Evolutionary conservation across 2,329 filamentous ascomycete genomes (phyloP).

Genomic region (Hypoxylon sp.): DNA sequence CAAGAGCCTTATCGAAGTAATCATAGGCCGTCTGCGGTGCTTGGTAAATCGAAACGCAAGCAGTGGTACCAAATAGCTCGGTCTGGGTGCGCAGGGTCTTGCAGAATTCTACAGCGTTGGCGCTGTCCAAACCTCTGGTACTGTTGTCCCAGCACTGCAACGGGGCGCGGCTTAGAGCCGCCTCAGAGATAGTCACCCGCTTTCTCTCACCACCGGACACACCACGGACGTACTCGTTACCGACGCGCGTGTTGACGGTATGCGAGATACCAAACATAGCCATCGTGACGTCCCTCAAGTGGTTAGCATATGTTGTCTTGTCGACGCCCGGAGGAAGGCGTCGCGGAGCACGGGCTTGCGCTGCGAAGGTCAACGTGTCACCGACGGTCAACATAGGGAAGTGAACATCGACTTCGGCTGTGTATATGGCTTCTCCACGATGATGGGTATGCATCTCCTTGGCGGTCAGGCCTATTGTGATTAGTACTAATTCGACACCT

Average conservation of each 20-base stretch:
- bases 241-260: constrained; percentile 79
- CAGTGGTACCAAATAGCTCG: constrained; percentile 76
- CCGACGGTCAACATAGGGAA: constrained; percentile 84
- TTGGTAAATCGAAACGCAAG: constrained; percentile 82
- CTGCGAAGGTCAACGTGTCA: constrained; percentile 84
- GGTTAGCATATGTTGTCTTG: constrained; percentile 69
- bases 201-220: constrained; percentile 82
- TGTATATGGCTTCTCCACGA: constrained; percentile 89
- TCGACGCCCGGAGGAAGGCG: constrained; percentile 71
- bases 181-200: constrained; percentile 75
- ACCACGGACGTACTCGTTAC: constrained; percentile 81
- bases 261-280: constrained; percentile 82
- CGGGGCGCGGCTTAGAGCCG: constrained; percentile 70
- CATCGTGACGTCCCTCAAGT: constrained; percentile 80
- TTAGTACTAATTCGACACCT: constrained; percentile 33
- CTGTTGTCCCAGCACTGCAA: constrained; percentile 80
- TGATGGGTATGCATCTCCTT: constrained; percentile 83
- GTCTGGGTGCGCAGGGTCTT: constrained; percentile 76
- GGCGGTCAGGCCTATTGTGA: constrained; percentile 69
- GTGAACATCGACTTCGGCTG: constrained; percentile 86
- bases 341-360: constrained; percentile 76
- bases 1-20: constrained; percentile 71
- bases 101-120: constrained; percentile 82
- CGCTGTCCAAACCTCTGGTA: constrained; percentile 80
- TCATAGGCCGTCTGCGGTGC: constrained; percentile 76